Percentiles rank a stretch among this genome's conserved stretches.
These are phyloP conservation scores for Tephrocybe sp. DNA, from an alignment of 768 basidiomycete species.

Conservation along the genomic window DNA sequence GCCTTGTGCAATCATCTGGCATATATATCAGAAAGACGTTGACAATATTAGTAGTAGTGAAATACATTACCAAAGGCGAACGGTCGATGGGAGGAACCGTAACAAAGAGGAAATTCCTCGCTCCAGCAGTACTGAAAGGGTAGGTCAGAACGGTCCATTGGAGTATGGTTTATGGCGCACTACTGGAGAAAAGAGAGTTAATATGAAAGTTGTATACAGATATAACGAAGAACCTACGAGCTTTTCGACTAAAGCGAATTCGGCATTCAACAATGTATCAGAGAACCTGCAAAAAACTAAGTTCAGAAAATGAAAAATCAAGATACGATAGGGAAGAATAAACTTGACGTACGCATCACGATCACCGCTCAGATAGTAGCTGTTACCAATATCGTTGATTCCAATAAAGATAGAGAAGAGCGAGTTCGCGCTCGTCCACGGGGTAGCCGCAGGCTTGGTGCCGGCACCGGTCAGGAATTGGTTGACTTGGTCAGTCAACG, in stretches of 20 bases:
- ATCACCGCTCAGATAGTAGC: conserved; percentile 45
- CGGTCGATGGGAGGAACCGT: conserved; percentile 43
- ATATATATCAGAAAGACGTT: not conserved
- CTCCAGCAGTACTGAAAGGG: conserved; percentile 45
- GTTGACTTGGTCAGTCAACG: conserved; percentile 61
- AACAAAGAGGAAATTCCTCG: conserved; percentile 53
- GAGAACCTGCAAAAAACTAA: conserved; percentile 49
- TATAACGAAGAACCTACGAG: conserved; percentile 33
- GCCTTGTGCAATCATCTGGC: conserved; percentile 48
- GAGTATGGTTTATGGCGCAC: too few species aligned
- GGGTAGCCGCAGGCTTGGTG: conserved; percentile 46
- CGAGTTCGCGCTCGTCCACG: conserved; percentile 57
- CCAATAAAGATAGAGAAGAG: conserved; percentile 74
- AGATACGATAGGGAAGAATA: not conserved
- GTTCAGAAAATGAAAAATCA: not conserved
- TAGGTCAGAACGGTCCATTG: not conserved
- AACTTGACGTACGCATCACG: conserved; percentile 42
- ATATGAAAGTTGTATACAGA: not conserved
- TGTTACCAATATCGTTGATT: conserved; percentile 68
- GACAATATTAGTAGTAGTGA: not conserved
- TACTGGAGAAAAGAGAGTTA: not conserved
- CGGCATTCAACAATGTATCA: conserved; percentile 44
- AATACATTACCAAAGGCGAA: conserved; percentile 37
- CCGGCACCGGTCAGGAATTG: conserved; percentile 50
- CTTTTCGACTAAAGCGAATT: conserved; percentile 51